Evolutionary conservation across 192 early-diverging fungal genomes (phyloP).

Genomic region (Umbelopsis sp.): DNA sequence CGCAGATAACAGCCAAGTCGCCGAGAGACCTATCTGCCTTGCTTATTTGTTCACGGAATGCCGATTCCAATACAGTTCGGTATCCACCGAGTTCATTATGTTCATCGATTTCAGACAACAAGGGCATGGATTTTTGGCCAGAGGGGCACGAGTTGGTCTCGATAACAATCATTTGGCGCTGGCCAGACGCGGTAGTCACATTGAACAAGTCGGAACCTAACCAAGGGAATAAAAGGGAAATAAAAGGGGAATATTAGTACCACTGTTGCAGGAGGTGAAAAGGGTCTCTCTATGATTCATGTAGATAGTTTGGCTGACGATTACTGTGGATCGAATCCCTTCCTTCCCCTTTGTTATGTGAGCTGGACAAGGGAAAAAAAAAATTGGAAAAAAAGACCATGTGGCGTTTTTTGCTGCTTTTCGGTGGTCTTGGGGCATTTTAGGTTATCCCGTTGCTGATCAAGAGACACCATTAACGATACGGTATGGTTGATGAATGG

Average conservation of each 20-base stretch:
- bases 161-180: conserved; percentile 90
- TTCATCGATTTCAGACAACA: conserved; percentile 77
- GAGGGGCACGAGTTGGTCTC: conserved; percentile 92
- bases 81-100: conserved; percentile 76
- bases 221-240: neutral
- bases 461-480: neutral
- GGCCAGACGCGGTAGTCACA: conserved; percentile 79
- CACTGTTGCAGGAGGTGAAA: neutral
- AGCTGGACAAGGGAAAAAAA: too few relatives aligned
- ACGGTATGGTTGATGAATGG: too few relatives aligned
- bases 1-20: conserved; percentile 81
- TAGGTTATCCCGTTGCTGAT: conserved; percentile 5
- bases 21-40: conserved; percentile 63
- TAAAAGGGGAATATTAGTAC: conserved; percentile 7
- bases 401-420: conserved; percentile 13
- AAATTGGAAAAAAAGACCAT: neutral
- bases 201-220: conserved; percentile 86
- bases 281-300: too few relatives aligned
- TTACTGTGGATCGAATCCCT: too few relatives aligned
- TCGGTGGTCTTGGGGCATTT: neutral
- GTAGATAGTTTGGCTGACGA: too few relatives aligned
- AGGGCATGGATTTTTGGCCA: conserved; percentile 90
- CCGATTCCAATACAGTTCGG: conserved; percentile 75
- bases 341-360: neutral
- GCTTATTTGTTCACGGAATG: conserved; percentile 71